Conservation (phyloP, 2,329 filamentous ascomycete species). For the Arthrobotrys sphaeroides region DNA sequence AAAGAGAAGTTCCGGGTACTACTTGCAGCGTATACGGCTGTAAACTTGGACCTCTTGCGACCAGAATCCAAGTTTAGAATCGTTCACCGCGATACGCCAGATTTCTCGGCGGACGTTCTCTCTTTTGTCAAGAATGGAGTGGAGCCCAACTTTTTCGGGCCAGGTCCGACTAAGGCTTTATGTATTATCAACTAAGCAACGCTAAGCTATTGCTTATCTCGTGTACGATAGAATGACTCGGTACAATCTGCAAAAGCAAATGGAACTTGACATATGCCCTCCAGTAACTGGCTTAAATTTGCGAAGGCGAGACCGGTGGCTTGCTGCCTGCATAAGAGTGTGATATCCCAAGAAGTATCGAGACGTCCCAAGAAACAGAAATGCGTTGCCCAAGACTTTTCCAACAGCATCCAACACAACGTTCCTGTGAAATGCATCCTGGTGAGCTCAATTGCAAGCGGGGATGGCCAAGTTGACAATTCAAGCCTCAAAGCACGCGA, state of each 20-base stretch:
- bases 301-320: too few species aligned
- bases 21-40: neutral
- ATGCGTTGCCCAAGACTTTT: neutral
- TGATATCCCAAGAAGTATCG: too few species aligned
- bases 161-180: neutral
- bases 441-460: neutral
- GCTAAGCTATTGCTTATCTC: too few species aligned
- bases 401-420: constrained; percentile 3
- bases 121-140: neutral
- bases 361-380: neutral
- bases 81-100: neutral
- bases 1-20: constrained; percentile 5
- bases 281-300: too few species aligned
- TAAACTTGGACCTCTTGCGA: neutral
- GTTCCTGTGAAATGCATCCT: neutral
- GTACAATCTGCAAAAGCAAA: too few species aligned
- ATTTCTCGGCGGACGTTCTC: neutral
- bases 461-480: constrained; percentile 22
- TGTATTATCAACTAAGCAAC: neutral
- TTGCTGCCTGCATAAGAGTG: too few species aligned
- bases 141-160: too few species aligned
- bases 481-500: constrained; percentile 54
- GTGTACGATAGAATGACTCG: too few species aligned
- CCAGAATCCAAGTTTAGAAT: neutral
- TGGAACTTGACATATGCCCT: too few species aligned